Percentiles rank a stretch among this genome's conserved stretches.
These are phyloP conservation scores for Mallotus japonicus DNA, from an alignment of 441 rosid species.

Conservation along the genomic window DNA sequence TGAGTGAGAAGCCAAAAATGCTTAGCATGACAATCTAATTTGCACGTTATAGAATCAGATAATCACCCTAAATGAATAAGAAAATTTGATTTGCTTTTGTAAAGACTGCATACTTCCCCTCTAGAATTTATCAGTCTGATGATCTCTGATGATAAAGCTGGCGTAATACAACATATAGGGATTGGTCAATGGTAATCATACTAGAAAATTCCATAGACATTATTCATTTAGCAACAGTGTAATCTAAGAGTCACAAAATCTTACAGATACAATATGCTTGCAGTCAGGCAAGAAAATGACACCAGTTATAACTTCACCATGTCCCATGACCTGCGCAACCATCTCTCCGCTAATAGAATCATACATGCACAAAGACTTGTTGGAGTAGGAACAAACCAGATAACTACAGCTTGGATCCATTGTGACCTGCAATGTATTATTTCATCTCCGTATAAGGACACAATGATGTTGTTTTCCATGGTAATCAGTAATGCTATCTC, in stretches of 20 bases:
- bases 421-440: constrained; percentile 48
- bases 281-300: constrained; percentile 83
- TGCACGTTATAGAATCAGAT: not conserved
- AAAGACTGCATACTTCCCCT: not conserved
- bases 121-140: constrained; percentile 2
- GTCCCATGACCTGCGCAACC: constrained; percentile 72
- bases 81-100: not conserved
- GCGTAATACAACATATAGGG: not conserved
- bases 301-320: constrained; percentile 78
- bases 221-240: constrained; percentile 13
- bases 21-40: not conserved
- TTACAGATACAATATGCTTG: constrained; percentile 81
- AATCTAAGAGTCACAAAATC: constrained; percentile 31
- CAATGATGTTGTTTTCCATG: constrained; percentile 13
- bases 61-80: not conserved
- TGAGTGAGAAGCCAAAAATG: not conserved
- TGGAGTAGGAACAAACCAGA: constrained; percentile 71
- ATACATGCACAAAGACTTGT: constrained; percentile 66
- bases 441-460: constrained; percentile 27
- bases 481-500: constrained; percentile 23
- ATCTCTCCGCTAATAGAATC: constrained; percentile 66
- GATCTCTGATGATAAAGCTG: constrained; percentile 5
- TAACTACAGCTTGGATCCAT: constrained; percentile 82
- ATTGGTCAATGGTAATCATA: not conserved
- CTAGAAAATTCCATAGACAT: constrained; percentile 11